Evolutionary conservation across 257 asterid species (phyloP).

Genomic region (Gentiana dahurica): DNA sequence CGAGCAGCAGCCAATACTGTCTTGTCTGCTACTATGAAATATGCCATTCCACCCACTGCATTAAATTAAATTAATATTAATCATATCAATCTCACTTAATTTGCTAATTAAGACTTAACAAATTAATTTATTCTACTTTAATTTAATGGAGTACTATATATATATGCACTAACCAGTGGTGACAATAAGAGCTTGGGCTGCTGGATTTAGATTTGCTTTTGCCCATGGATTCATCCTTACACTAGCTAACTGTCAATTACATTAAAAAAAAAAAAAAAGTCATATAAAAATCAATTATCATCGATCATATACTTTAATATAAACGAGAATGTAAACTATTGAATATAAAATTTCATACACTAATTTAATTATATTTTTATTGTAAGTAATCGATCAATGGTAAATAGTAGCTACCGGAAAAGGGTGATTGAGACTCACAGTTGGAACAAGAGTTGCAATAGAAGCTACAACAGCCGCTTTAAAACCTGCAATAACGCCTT

Average conservation of each 20-base stretch:
- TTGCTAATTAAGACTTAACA: no score
- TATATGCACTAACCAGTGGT: conserved; percentile 35
- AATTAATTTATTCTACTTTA: no score
- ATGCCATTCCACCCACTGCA: conserved; percentile 77
- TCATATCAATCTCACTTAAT: no score
- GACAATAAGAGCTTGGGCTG: conserved; percentile 82
- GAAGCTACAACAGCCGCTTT: conserved; percentile 75
- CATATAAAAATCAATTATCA: not conserved
- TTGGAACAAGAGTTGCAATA: conserved; percentile 84
- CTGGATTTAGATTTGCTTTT: conserved; percentile 67
- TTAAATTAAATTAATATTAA: no score
- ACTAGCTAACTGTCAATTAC: conserved; percentile 47
- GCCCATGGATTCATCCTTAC: conserved; percentile 82
- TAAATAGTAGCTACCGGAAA: no score
- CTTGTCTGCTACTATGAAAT: conserved; percentile 89
- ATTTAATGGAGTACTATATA: no score
- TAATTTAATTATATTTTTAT: no score
- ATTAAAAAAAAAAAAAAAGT: no score
- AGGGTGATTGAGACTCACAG: conserved; percentile 24
- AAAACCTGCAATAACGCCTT: conserved; percentile 76
- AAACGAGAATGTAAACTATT: no score
- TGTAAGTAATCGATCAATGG: no score
- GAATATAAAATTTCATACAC: no score
- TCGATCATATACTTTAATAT: not conserved
- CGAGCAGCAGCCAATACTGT: conserved; percentile 69